A percentile compares a stretch with the other conserved stretches of the same genome.
These are phyloP conservation scores for Friedmanniomyces simplex DNA, from an alignment of 495 filamentous ascomycete species.

Conservation along the genomic window DNA sequence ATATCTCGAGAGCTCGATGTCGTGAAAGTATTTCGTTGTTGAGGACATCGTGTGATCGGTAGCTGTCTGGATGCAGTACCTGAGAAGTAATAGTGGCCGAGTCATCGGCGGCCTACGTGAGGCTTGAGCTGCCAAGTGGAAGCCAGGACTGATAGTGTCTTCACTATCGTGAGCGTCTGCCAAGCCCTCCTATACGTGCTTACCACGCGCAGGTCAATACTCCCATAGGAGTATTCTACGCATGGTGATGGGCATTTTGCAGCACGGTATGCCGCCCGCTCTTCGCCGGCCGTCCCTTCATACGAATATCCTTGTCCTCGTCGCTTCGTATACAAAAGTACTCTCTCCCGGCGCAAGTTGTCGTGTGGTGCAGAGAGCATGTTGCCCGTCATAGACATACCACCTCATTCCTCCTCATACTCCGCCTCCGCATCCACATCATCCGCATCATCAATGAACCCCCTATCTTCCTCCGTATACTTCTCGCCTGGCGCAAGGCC, in stretches of 20 bases:
- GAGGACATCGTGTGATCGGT: too few species aligned
- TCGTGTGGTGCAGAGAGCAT: too few species aligned
- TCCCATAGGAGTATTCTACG: neutral
- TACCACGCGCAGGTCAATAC: too few species aligned
- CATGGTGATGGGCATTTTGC: neutral
- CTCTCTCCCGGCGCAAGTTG: neutral
- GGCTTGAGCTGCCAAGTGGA: too few species aligned
- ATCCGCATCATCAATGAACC: slow-evolving; percentile 30
- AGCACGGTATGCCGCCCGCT: neutral
- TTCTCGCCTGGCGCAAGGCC: slow-evolving; percentile 16
- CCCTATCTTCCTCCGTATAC: slow-evolving; percentile 22
- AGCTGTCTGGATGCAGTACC: too few species aligned
- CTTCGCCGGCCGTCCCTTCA: neutral
- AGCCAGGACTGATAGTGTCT: too few species aligned
- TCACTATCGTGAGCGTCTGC: too few species aligned
- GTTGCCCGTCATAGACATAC: neutral
- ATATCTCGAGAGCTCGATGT: too few species aligned
- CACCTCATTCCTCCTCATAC: slow-evolving; percentile 33
- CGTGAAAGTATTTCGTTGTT: too few species aligned
- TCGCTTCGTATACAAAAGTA: neutral
- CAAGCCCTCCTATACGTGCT: too few species aligned
- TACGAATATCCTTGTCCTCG: neutral
- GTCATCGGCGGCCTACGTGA: too few species aligned
- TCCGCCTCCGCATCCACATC: slow-evolving; percentile 33
- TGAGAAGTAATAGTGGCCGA: too few species aligned